phyloP scores from a whole-genome alignment of 257 asterid genomes.

The Buddleja alternifolia region DNA sequence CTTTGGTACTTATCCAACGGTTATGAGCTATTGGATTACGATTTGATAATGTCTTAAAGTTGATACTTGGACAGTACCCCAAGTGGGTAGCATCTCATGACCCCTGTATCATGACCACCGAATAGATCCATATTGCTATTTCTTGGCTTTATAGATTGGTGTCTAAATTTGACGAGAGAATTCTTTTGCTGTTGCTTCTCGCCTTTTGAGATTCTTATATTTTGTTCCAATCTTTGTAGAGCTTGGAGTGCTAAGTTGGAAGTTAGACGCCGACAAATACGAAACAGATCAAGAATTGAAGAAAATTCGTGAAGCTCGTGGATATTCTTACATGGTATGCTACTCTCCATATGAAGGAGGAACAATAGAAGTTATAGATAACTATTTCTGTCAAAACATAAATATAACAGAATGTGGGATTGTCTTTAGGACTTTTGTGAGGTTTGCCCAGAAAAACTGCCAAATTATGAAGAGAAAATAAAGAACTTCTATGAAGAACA shows the following conservation, averaged over 20 bases:
- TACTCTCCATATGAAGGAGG: background rate
- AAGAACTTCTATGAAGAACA: constrained; percentile 77
- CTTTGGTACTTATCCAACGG: too few species aligned
- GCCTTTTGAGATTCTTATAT: background rate
- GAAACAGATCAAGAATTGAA: constrained; percentile 76
- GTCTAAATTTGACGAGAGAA: background rate
- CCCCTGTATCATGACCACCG: too few species aligned
- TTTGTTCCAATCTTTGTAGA: constrained; percentile 39
- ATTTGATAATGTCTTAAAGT: too few species aligned
- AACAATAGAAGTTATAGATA: background rate
- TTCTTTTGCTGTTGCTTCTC: background rate
- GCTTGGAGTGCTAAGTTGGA: constrained; percentile 87
- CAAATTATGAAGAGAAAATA: constrained; percentile 75
- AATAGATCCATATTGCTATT: background rate
- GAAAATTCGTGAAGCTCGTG: constrained; percentile 73
- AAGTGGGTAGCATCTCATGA: too few species aligned
- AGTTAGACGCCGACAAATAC: constrained; percentile 71
- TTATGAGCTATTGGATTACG: too few species aligned
- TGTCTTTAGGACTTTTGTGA: constrained; percentile 66
- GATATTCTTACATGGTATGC: constrained; percentile 73
- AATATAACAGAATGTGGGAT: background rate
- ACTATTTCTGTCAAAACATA: background rate
- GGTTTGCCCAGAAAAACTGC: constrained; percentile 72
- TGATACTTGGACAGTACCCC: too few species aligned
- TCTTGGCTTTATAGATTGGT: background rate